Percentiles rank a stretch among this genome's conserved stretches.
These are phyloP conservation scores for Trichomonas tenax DNA, from an alignment of 208 protist genomes.

Conservation along the genomic window DNA sequence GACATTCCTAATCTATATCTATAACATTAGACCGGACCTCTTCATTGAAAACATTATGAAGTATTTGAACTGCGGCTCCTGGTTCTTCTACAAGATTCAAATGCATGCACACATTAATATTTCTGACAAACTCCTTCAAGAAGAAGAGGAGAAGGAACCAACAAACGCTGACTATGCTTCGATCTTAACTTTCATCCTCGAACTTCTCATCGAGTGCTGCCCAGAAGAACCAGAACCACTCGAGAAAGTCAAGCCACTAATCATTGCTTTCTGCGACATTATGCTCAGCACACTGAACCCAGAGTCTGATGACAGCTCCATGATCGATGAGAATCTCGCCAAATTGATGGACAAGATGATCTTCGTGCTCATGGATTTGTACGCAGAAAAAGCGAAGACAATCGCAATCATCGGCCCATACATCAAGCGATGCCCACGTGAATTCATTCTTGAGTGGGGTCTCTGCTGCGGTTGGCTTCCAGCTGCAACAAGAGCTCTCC, in stretches of 20 bases:
- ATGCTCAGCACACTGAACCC: neutral
- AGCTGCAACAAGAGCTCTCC: neutral
- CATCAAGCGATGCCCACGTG: neutral
- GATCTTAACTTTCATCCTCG: neutral
- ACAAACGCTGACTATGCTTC: neutral
- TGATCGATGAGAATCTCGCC: no score
- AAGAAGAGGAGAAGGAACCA: neutral
- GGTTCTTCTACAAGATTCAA: slow-evolving; percentile 15
- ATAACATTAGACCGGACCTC: neutral
- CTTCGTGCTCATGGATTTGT: neutral
- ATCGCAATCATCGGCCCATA: neutral
- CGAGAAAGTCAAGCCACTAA: neutral
- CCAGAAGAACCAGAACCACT: neutral
- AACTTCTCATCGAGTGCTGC: neutral
- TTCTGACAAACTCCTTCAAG: neutral
- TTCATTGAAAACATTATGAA: neutral
- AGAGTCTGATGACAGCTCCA: neutral
- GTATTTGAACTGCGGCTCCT: neutral
- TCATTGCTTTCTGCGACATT: neutral
- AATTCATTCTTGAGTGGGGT: neutral
- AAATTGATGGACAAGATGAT: neutral
- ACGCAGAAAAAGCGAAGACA: neutral
- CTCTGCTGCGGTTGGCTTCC: neutral
- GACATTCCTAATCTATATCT: neutral
- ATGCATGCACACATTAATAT: neutral